Base-by-base conservation (phyloP, 768 basidiomycete species). In the Suillus occidentalis region DNA sequence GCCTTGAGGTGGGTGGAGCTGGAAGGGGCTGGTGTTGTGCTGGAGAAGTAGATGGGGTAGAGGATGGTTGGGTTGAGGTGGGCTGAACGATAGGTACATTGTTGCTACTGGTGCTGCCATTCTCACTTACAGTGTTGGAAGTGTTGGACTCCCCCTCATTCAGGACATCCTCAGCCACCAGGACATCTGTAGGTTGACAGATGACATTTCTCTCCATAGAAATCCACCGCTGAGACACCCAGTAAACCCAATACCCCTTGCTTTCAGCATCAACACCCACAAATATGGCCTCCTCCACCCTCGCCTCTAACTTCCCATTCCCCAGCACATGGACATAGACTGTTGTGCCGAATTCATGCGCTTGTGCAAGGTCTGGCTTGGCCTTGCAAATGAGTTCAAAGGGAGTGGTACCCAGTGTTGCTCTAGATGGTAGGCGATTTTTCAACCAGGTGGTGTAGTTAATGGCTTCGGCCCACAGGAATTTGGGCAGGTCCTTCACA, bases 231-330 rank as follows among this genome's bases (percentile, higher is more conserved):
- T 43, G 18, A 0, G 8, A 18, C 0, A 18, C 14, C 42, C 76
- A 79, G 63, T 79, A 80, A 22, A 80, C 70, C 0, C 72, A 67
- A 40, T 72, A 71, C 1, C 75, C 77, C 39, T 74, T 76, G 66
- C 74, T 77, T 25, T 75, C 66, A 3, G 70, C 65, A 66, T 79
- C 75, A 65, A 76, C 76, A 0, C 80, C 77, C 22, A 81, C 67
- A 69, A 75, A 81, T 9, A 66, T 62, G 0, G 73, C 77, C 22
- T 73, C 69, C 13, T 69, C 63, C 3, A 68, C 71, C 39, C 68
- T 50, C 4, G 67, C 62, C 5, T 72, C 75, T 0, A 79, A 62
- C 64, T 79, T 79, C 6, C 58, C 13, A 39, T 57, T 63, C 6
- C 62, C 64, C 6, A 58, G 53, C 34, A 66, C 62, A 14, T 74